Conservation (phyloP, 208 protist species). For the Acanthamoeba healyi region DNA sequence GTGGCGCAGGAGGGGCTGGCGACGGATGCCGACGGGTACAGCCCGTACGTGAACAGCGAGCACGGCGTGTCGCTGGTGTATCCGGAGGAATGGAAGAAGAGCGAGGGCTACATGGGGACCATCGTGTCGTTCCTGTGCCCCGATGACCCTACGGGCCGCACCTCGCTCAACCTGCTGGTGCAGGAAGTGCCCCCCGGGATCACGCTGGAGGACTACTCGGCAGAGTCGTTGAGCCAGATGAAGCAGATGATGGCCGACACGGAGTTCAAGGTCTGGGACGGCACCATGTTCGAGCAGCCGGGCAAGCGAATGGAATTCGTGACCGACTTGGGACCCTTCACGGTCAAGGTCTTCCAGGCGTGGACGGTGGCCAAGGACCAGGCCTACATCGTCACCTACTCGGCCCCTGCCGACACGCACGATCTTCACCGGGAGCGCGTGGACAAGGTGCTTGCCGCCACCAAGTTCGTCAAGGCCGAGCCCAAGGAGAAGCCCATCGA, state of each 20-base stretch:
- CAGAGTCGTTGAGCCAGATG: neutral
- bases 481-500: constrained; percentile 59
- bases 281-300: neutral
- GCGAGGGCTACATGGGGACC: constrained; percentile 50
- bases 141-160: neutral
- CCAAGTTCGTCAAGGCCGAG: constrained; percentile 43
- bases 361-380: constrained; percentile 46
- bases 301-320: constrained; percentile 24
- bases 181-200: neutral
- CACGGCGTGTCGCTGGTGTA: neutral
- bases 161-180: constrained; percentile 22
- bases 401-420: constrained; percentile 17
- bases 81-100: constrained; percentile 25
- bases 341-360: constrained; percentile 31
- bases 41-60: constrained; percentile 43
- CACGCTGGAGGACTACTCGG: constrained; percentile 28
- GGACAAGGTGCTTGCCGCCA: constrained; percentile 17
- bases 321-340: constrained; percentile 11
- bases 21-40: neutral
- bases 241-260: constrained; percentile 41
- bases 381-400: constrained; percentile 57
- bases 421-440: neutral
- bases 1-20: constrained; percentile 6
- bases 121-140: constrained; percentile 54
- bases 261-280: constrained; percentile 43